These are phyloP conservation scores for Fraxinus quadrangulata DNA, from an alignment of 257 asterid genomes.

Conservation along the genomic window DNA sequence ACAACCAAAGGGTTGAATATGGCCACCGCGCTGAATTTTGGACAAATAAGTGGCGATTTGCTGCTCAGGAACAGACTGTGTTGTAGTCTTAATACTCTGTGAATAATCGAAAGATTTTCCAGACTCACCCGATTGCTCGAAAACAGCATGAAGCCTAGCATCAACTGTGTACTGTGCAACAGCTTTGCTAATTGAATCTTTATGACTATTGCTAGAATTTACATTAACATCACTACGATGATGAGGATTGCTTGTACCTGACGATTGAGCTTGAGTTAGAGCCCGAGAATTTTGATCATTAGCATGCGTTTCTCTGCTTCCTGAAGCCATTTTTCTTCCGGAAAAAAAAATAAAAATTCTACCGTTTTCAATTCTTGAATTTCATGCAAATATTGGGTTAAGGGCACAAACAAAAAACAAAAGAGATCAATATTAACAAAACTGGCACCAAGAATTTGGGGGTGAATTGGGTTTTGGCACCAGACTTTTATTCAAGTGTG, in stretches of 20 bases:
- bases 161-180: conserved; percentile 82
- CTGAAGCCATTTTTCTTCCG: conserved; percentile 46
- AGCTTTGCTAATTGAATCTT: conserved; percentile 57
- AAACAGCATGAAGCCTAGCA: conserved; percentile 81
- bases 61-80: conserved; percentile 55
- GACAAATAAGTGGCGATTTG: conserved; percentile 73
- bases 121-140: conserved; percentile 81
- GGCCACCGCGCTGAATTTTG: conserved; percentile 81
- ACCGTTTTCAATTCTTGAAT: conserved; percentile 8
- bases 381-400: background rate
- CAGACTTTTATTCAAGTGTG: background rate
- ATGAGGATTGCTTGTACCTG: conserved; percentile 34
- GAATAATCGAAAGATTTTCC: conserved; percentile 81
- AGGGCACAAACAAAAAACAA: conserved; percentile 10
- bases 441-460: background rate
- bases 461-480: conserved; percentile 7
- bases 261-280: conserved; percentile 39
- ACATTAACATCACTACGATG: conserved; percentile 24
- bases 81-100: conserved; percentile 47
- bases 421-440: conserved; percentile 9
- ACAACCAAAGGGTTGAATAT: conserved; percentile 81
- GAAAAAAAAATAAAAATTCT: background rate
- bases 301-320: conserved; percentile 32
- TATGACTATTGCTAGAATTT: conserved; percentile 29
- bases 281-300: conserved; percentile 21